Evolutionary conservation across 2,329 filamentous ascomycete species (phyloP).

Genomic region (Colletotrichum cordylinicola): DNA sequence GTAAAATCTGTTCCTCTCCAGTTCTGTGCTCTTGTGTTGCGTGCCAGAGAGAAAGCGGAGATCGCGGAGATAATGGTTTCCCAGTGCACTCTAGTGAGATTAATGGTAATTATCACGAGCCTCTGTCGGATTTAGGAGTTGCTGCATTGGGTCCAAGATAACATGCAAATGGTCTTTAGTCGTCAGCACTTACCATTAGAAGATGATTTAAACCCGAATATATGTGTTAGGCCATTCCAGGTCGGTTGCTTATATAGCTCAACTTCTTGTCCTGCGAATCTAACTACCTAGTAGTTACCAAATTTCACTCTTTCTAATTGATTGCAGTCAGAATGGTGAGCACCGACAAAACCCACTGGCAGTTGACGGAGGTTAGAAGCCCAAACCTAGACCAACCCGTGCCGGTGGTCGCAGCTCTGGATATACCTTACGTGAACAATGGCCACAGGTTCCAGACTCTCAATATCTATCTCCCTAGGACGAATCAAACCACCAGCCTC

Average conservation of each 20-base stretch:
- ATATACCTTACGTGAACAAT: neutral
- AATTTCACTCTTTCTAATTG: neutral
- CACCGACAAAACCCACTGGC: neutral
- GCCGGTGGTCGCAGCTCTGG: neutral
- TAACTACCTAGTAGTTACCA: too few species aligned
- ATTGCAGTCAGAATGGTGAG: neutral
- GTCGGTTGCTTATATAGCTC: neutral
- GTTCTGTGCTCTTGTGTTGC: neutral
- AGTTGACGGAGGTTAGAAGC: neutral
- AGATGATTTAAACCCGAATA: neutral
- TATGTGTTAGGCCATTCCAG: neutral
- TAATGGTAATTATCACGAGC: neutral
- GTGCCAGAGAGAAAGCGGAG: neutral
- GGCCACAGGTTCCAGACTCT: neutral
- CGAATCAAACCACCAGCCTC: neutral
- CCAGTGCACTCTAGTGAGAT: neutral
- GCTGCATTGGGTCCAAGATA: neutral
- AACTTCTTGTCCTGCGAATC: neutral
- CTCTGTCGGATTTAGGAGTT: neutral
- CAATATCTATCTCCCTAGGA: neutral
- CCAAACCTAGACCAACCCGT: neutral
- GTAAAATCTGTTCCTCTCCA: too few species aligned
- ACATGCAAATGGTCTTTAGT: neutral
- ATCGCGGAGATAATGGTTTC: neutral
- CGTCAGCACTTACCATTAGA: neutral